Base-by-base conservation (phyloP, 768 basidiomycete species). In the Multifurca ochricompacta region DNA sequence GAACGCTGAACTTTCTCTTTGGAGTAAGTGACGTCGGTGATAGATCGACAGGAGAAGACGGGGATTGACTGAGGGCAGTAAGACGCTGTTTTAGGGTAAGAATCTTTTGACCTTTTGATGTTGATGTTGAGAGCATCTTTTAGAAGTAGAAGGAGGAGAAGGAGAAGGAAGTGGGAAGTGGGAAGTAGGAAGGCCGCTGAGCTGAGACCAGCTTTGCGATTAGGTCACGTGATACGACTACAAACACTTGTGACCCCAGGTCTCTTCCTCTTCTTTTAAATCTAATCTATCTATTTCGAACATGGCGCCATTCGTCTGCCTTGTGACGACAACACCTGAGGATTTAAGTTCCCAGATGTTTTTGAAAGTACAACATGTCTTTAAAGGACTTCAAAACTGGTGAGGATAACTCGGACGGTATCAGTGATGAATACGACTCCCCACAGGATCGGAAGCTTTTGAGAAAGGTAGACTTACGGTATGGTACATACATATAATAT, bases 61-160 rank as follows among this genome's bases (percentile, higher is more conserved):
- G 70, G 0, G 78, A 63, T 5, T 80, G 73, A 3, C 78, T 66
- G 9, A 87, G 74, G 0, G 83, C 79, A 16, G 82, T 77, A 6
- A 87, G 75, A 54, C 80, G 70, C 63, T 87, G 84, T 68, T 84
- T 87, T 54, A 87, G 73, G 45, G 68, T 80, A 19, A 77, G 61
- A 7, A 47, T 9, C 31, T 40, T 45, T 35, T 6, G 32, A 16
- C 23, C 36, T 31, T 31, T 28, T 40, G 36, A n/a, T n/a, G n/a
- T n/a, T n/a, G n/a, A n/a, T n/a, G n/a, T n/a, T n/a, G 50, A 27
- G 18, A 23, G 23, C 55, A 56, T 56, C 14, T 25, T 25, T 21
- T 35, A 6, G 13, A 14, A 25, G n/a, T 16, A 6, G 35, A 36
- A 36, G 13, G 35, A 4, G 13, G 35, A 36, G 5, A 16, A 10